Base-by-base conservation (phyloP, 495 filamentous ascomycete species). In the Letharia columbiana region DNA sequence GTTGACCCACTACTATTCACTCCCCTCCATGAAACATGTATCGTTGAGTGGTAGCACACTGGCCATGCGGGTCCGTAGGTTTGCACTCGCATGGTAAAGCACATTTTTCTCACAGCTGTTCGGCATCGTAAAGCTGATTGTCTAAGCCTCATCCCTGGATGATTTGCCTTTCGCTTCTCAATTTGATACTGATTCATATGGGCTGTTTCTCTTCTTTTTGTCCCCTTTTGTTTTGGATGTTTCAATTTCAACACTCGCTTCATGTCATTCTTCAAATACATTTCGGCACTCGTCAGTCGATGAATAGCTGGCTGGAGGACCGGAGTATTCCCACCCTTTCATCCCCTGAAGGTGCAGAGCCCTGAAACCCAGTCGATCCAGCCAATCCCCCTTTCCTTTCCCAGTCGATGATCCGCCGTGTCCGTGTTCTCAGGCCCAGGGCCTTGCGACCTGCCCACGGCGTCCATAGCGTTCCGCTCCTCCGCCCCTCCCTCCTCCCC, bases 361-460 rank as follows among this genome's bases (percentile, higher is more conserved):
- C 11, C 61, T 39, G 45, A 64, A 35, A 45, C 39, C 39, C 15
- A 64, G 9, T 39, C 50, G 12, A 47, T 18, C 56, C 54, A 65
- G 4, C 56, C 63, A 15, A n/a, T 49, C 6, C 39, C 39, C 41
- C 8, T n/a, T 60, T 49, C 31, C 4, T 44, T 35, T 39, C 28
- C 15, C 7, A 41, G 6, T 17, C 40, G 37, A 3, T 35, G 39
- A 23, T 15, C 33, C n/a, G 17, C 4, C 42, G 11, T n/a, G 31
- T 59, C 12, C 11, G 52, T 47, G 6, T 20, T 59, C 20, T 17
- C 4, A 18, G 39, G 6, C 2, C 37, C 15, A 20, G 41, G 6
- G 8, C n/a, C 40, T 39, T 23, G 17, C 28, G 8, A 8, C 28
- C 41, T 4, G 4, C 33, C 63, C 23, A 28, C 56, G 50, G 39